Evolutionary conservation across 768 basidiomycete genomes (phyloP), one percentile per base, ranked within the genome.

Genomic region (Russula compacta): DNA sequence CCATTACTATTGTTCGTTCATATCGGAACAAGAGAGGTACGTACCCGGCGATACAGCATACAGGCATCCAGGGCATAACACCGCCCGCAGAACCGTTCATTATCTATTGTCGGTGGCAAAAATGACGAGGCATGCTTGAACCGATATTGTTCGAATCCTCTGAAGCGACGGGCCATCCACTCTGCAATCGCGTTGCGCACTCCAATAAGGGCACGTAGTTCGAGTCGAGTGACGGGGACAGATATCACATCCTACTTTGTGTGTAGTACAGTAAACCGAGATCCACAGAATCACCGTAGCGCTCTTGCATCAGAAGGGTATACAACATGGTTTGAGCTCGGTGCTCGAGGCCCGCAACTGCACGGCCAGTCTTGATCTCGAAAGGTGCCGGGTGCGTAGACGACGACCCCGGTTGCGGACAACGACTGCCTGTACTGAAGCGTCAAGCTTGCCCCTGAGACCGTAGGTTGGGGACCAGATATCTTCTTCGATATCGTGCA

Each of bases 261-360:
- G 95, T 95, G 71, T 99, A 99, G 69, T 92, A 98, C 36, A 99
- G 78, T 48, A 99, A 75, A 14, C 97, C 97, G 7, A 86, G 83
- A 1, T 84, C 80, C 9, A 97, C 84, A 21, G 87, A 81, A 6
- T 82, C 80, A 6, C 85, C 91, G 68, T 98, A 98, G n/a, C 95
- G 82, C 70, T 98, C 95, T 42, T 84, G 82, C 67, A 93, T 83
- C 1, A 99, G 79, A 5, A 98, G 76, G 1, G 93, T 95, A 71
- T 99, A 99, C 4, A 99, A 75, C 86, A 98, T 94, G 1, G 97
- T 99, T 73, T 99, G 97, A 0, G 97, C 97, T 40, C 97, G 87
- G 72, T 98, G 95, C 66, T 95, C 93, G 83, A 94, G 85, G 2
- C 82, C 81, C 0, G 83, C 86, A 6, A 78, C 75, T 0, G 86